These are phyloP conservation scores for Pleomassaria siparia DNA, from an alignment of 2,329 filamentous ascomycete species.

Conservation along the genomic window DNA sequence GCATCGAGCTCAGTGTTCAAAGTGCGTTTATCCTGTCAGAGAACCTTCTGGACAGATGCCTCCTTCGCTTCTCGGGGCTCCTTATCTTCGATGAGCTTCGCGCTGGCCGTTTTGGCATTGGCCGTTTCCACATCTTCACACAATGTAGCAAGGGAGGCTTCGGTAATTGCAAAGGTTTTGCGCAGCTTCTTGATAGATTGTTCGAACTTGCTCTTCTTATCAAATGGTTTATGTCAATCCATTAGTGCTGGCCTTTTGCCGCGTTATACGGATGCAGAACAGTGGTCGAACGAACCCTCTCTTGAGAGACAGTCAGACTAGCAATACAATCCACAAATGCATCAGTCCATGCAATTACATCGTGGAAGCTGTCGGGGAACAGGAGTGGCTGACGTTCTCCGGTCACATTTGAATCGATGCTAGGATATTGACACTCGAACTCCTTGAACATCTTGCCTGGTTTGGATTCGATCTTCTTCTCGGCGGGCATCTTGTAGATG, in stretches of 20 bases:
- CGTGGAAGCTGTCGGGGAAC: constrained; percentile 5
- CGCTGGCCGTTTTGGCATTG: neutral
- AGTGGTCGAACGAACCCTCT: neutral
- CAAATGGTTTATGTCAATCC: neutral
- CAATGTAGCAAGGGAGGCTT: neutral
- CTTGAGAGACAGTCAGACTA: constrained; percentile 3
- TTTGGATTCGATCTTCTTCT: neutral
- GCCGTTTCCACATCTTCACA: neutral
- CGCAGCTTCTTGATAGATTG: neutral
- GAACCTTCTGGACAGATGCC: neutral
- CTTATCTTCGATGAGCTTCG: neutral
- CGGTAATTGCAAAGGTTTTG: neutral
- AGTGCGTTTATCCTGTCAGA: neutral
- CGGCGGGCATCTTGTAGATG: neutral
- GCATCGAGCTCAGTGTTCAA: neutral
- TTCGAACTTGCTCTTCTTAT: neutral
- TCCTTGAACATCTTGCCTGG: constrained; percentile 9
- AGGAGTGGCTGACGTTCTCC: constrained; percentile 4
- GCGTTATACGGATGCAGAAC: neutral
- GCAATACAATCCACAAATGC: constrained; percentile 11
- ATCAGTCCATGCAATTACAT: constrained; percentile 11
- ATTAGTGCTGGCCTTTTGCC: neutral
- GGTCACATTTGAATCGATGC: constrained; percentile 5
- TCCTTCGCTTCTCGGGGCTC: neutral
- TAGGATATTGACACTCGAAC: constrained; percentile 7